Base-by-base conservation (phyloP, 2,329 filamentous ascomycete species). In the Coniochaeta sp. region DNA sequence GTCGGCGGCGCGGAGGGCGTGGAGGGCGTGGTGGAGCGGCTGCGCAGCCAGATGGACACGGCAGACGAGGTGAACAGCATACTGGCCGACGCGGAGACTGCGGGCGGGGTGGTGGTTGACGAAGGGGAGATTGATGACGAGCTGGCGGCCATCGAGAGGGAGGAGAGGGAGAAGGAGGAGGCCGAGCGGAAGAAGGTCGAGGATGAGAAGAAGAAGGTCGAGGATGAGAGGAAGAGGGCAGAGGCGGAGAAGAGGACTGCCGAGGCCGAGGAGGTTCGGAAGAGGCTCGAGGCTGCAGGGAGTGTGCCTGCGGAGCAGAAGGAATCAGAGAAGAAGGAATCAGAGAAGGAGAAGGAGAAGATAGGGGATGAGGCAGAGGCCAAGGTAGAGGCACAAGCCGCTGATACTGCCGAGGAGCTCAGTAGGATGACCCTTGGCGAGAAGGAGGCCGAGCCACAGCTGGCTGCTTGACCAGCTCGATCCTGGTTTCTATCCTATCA, bases 101-200 rank as follows among this genome's bases (percentile, higher is more conserved):
- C 73, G 70, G 47, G 47, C 24, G 47, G 47, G 24, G 54, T 56
- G 6, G 63, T 72, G 1, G 79, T 96, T 34, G 91, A 96, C 71
- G 93, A 96, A 69, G 81, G 70, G 22, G 93, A 96, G 71, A 85
- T 98, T 59, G 92, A 97, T 66, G 89, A 93, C 62, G 93, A 97
- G 76, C 81, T 98, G 55, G 89, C 89, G 65, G 87, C 81, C 3
- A 77, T 99, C 76, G 87, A 93, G 74, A 77, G 71, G 36, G 79
- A 84, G 64, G 82, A 85, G 66, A 74, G 69, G 64, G 77, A 77
- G 68, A 81, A 83, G 69, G 80, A 84, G 60, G 76, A 79, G 61
- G 75, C 76, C 61, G 80, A 84, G 60, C 76, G 79, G 61, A 75
- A 77, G 62, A 68, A 89, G 66, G 80, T 85, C 70, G 73, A 67